Percentiles rank a stretch among this genome's conserved stretches.
Evolutionary conservation across 1,284 basidiomycete species (phyloP).

Genomic region (Flammula alnicola): DNA sequence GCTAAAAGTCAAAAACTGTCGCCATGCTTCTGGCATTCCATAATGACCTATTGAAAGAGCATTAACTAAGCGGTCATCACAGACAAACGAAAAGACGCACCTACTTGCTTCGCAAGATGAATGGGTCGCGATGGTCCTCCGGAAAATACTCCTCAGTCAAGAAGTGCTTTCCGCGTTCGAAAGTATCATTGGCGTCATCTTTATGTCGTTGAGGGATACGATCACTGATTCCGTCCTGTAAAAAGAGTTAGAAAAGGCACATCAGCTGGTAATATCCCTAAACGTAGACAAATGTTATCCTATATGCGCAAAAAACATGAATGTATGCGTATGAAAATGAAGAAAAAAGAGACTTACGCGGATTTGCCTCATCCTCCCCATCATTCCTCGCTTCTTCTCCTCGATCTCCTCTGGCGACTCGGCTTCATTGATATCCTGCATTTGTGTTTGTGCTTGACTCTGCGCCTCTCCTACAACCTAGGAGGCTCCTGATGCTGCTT

Average conservation of each 20-base stretch:
- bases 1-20: too few species aligned
- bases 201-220: slow-evolving; percentile 67
- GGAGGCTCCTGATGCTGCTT: too few species aligned
- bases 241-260: too few species aligned
- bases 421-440: slow-evolving; percentile 10
- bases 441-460: not conserved
- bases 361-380: slow-evolving; percentile 48
- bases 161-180: slow-evolving; percentile 65
- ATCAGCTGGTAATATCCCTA: too few species aligned
- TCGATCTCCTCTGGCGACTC: slow-evolving; percentile 31
- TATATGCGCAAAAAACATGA: not conserved
- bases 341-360: slow-evolving; percentile 29
- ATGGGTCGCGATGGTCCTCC: slow-evolving; percentile 82
- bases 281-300: slow-evolving; percentile 19
- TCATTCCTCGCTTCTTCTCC: slow-evolving; percentile 56
- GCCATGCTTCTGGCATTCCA: slow-evolving; percentile 93
- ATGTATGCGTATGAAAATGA: not conserved
- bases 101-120: slow-evolving; percentile 83
- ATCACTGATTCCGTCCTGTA: slow-evolving; percentile 49
- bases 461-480: too few species aligned
- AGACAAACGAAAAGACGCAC: slow-evolving; percentile 35
- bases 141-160: slow-evolving; percentile 85
- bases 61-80: slow-evolving; percentile 13
- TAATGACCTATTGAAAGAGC: slow-evolving; percentile 64
- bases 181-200: slow-evolving; percentile 54